Conservation (phyloP, 164 flowering plant species). For the Piper betle region DNA sequence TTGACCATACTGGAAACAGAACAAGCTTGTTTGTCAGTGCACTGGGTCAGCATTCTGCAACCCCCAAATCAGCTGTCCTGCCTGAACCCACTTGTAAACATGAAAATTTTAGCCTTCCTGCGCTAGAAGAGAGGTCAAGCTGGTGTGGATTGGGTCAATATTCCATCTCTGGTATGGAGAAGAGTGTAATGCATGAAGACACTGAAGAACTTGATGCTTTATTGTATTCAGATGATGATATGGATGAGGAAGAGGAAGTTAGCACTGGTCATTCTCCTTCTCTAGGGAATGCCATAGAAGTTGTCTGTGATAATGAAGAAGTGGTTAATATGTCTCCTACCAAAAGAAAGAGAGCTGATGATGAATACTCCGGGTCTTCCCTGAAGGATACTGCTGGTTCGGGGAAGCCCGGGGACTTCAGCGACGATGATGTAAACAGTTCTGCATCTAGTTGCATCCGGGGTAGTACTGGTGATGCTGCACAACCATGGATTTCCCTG, state of each 20-base stretch:
- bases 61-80: conserved; percentile 10
- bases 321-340: conserved; percentile 29
- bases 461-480: neutral
- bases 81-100: conserved; percentile 11
- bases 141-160: conserved; percentile 13
- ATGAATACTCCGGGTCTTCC: conserved; percentile 7
- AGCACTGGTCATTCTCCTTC: conserved; percentile 90
- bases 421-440: conserved; percentile 29
- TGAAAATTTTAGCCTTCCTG: conserved; percentile 7
- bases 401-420: conserved; percentile 9
- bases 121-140: neutral
- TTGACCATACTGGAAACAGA: conserved; percentile 63
- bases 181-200: conserved; percentile 77
- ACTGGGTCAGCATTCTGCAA: conserved; percentile 15
- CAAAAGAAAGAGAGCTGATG: conserved; percentile 34
- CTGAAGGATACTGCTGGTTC: conserved; percentile 37
- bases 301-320: neutral
- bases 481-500: conserved; percentile 5
- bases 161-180: conserved; percentile 8
- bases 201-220: conserved; percentile 82
- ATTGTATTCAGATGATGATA: conserved; percentile 62
- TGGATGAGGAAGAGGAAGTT: conserved; percentile 50
- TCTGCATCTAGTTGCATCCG: conserved; percentile 28
- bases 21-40: conserved; percentile 56
- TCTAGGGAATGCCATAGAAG: conserved; percentile 17